These are phyloP conservation scores for Chloromonas sp. DNA, from an alignment of 163 green algal genomes.

Conservation along the genomic window DNA sequence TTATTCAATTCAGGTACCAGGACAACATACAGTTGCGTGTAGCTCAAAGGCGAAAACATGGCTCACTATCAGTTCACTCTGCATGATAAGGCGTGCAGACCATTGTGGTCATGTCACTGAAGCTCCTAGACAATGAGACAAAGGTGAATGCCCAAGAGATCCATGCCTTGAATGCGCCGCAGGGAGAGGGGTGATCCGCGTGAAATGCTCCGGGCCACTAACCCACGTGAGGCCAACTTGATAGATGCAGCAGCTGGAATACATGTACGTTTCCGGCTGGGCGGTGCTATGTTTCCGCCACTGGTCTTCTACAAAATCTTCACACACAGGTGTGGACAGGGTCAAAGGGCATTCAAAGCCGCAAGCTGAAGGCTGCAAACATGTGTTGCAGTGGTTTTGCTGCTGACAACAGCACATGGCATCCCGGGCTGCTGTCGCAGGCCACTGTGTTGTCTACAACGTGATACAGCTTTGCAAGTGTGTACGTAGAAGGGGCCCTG, in stretches of 20 bases:
- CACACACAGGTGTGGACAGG: slow-evolving; percentile 38
- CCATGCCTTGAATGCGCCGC: not conserved
- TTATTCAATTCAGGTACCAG: slow-evolving; percentile 45
- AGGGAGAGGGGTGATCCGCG: slow-evolving; percentile 46
- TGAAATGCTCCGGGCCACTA: slow-evolving; percentile 56
- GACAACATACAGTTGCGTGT: too few relatives aligned
- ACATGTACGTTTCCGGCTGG: slow-evolving; percentile 60
- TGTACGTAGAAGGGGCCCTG: too few relatives aligned
- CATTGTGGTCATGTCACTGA: too few relatives aligned
- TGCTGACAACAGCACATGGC: too few relatives aligned
- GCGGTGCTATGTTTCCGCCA: slow-evolving; percentile 55
- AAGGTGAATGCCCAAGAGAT: not conserved
- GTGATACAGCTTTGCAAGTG: too few relatives aligned
- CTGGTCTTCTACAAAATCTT: slow-evolving; percentile 72
- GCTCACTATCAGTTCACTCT: not conserved
- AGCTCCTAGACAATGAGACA: not conserved
- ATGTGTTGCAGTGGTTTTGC: too few relatives aligned
- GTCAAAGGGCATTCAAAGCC: too few relatives aligned
- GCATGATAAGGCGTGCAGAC: not conserved
- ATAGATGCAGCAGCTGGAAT: slow-evolving; percentile 55
- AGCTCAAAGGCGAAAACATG: not conserved
- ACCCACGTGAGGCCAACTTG: slow-evolving; percentile 51
- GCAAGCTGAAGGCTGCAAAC: too few relatives aligned
- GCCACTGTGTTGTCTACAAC: too few relatives aligned
- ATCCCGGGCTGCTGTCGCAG: too few relatives aligned